Conservation (phyloP, 2,329 filamentous ascomycete species). For the Pezicula carpinea region DNA sequence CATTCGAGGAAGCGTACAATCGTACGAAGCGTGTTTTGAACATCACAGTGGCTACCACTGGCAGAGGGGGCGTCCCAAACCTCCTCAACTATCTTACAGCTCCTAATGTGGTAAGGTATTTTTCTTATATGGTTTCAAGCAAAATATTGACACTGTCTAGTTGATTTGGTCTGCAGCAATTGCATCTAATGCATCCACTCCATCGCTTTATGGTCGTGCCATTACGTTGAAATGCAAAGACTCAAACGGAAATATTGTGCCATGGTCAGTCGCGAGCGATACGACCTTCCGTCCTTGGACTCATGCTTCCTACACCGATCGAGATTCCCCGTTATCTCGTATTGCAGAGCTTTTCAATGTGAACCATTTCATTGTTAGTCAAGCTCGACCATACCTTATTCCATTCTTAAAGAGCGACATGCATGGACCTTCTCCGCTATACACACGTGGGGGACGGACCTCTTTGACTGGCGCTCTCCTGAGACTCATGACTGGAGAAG, state of each 20-base stretch:
- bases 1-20: constrained; percentile 88
- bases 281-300: constrained; percentile 53
- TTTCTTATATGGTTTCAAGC: background rate
- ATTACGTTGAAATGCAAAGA: constrained; percentile 60
- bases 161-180: constrained; percentile 59
- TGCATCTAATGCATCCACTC: constrained; percentile 49
- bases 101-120: constrained; percentile 73
- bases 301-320: constrained; percentile 47
- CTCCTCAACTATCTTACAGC: constrained; percentile 90
- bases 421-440: constrained; percentile 64
- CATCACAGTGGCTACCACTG: constrained; percentile 79
- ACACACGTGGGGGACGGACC: constrained; percentile 52
- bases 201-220: constrained; percentile 42
- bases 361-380: constrained; percentile 90
- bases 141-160: constrained; percentile 13
- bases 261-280: constrained; percentile 47
- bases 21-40: constrained; percentile 84
- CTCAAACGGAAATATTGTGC: constrained; percentile 51
- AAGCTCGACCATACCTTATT: constrained; percentile 83
- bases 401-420: constrained; percentile 80
- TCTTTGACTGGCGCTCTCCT: constrained; percentile 55
- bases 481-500: constrained; percentile 68
- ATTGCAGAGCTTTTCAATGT: constrained; percentile 67
- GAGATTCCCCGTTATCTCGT: constrained; percentile 53
- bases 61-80: constrained; percentile 71